Base-by-base conservation (phyloP, 78 protist genomes). In the Dictyostelium capitatum region DNA sequence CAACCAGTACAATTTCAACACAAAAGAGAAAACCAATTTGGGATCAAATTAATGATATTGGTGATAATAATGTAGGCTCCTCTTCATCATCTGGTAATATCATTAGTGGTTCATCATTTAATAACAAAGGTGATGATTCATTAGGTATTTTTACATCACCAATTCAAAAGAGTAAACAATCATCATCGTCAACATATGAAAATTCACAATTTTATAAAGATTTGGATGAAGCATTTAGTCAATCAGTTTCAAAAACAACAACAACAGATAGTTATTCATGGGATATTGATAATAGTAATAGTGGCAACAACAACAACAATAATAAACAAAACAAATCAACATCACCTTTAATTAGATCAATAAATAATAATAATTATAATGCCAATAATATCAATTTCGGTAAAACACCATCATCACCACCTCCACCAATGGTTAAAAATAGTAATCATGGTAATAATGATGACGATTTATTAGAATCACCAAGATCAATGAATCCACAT, bases 11-110 rank as follows among this genome's bases (percentile, higher is more conserved):
- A 28, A 37, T 15, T 25, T 7, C 43, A 32, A 17, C 77, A 37
- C 48, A 32, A 19, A 72, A 72, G 43, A 32, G 79, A 32, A 72
- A 72, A 72, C 79, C 79, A 72, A 72, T 72, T 72, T 72, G 79
- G 79, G 48, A n/a, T 73, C 7, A 41, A 11, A 25, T 43, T 72
- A 43, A 43, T 43, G 43, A 11, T 9, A 10, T 8, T 25, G 79
- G 46, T 19, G 23, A 59, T 59, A 23, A 59, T 23, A 23, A 59
- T 23, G 6, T 19, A 23, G 69, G 4, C 3, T 54, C 62, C 14
- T 30, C 78, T 17, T 70, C 78, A 25, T 70, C 78, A 41, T 70
- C 78, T 5, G 25, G 48, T 6, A 69, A 37, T 37, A 3, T 19
- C 51, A 73, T 19, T 2, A 12, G 12, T 30, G 19, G 48, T 14